phyloP scores from a whole-genome alignment of 768 basidiomycete genomes.

The Mycena venus region DNA sequence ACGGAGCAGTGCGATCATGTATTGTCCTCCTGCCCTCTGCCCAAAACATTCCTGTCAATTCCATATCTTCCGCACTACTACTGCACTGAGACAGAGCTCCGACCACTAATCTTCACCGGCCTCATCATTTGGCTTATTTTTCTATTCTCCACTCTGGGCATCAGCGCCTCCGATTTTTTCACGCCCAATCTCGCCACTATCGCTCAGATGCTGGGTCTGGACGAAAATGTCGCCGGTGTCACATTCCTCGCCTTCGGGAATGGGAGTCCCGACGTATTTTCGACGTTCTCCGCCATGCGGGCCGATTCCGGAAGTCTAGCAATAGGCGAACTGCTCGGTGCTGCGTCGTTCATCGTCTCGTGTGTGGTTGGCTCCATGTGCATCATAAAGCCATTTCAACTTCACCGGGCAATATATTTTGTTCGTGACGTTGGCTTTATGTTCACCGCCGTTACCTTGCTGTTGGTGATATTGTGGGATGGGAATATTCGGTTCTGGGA shows the following conservation, averaged over 20 bases:
- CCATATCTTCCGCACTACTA: constrained; percentile 80
- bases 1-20: constrained; percentile 78
- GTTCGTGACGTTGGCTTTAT: constrained; percentile 97
- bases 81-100: constrained; percentile 67
- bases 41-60: constrained; percentile 77
- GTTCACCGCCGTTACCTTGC: constrained; percentile 80
- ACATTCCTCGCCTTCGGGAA: constrained; percentile 98
- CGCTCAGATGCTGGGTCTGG: constrained; percentile 85
- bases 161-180: constrained; percentile 97
- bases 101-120: constrained; percentile 72
- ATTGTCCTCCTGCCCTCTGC: constrained; percentile 63
- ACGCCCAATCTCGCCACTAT: constrained; percentile 96
- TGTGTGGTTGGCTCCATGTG: constrained; percentile 99
- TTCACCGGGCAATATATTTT: constrained; percentile 79
- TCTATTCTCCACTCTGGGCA: constrained; percentile 96
- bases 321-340: constrained; percentile 95
- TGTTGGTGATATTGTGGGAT: constrained; percentile 85
- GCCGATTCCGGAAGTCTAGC: constrained; percentile 89
- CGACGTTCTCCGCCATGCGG: constrained; percentile 94
- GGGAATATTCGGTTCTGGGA: constrained; percentile 80
- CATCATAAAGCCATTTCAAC: constrained; percentile 94
- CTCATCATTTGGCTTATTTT: constrained; percentile 87
- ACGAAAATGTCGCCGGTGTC: constrained; percentile 95
- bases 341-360: constrained; percentile 95
- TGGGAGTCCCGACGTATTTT: constrained; percentile 96